phyloP scores from a whole-genome alignment of 2,329 filamentous ascomycete species.

The Metarhizium rileyi region DNA sequence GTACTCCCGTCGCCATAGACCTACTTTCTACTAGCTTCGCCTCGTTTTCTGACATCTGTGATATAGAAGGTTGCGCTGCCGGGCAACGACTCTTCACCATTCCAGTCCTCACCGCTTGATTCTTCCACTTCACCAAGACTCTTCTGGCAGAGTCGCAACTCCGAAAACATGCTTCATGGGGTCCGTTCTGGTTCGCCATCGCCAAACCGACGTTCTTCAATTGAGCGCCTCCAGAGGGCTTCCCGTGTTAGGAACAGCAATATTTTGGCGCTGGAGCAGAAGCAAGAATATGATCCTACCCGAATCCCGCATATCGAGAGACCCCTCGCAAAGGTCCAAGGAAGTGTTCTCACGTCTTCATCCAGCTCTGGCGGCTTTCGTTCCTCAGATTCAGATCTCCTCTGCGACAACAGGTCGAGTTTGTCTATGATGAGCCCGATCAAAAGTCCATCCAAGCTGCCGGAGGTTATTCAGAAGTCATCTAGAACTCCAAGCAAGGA shows the following conservation, averaged over 20 bases:
- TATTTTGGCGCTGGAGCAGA: conserved; percentile 88
- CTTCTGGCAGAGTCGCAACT: conserved; percentile 81
- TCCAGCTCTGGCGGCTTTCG: conserved; percentile 43
- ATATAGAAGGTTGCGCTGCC: conserved; percentile 53
- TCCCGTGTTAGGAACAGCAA: conserved; percentile 97
- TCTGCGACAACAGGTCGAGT: conserved; percentile 39
- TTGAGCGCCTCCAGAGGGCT: conserved; percentile 89
- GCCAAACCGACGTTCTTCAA: conserved; percentile 74
- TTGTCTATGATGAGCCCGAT: conserved; percentile 22
- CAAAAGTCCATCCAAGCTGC: conserved; percentile 11
- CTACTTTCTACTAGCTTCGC: background rate
- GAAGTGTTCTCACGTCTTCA: conserved; percentile 57
- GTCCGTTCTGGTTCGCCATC: conserved; percentile 53
- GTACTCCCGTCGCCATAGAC: background rate
- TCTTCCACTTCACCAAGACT: conserved; percentile 64
- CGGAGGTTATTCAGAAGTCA: conserved; percentile 13
- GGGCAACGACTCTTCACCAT: conserved; percentile 68
- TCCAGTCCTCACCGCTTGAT: conserved; percentile 72
- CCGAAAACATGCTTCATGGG: conserved; percentile 65
- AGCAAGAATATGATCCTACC: conserved; percentile 83
- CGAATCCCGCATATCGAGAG: conserved; percentile 70
- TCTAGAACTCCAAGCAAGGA: conserved; percentile 54
- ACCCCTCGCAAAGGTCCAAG: conserved; percentile 67
- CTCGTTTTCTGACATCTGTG: conserved; percentile 16
- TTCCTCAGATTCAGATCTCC: conserved; percentile 34